These are phyloP conservation scores for Pleurotus sapidus DNA, from an alignment of 768 basidiomycete genomes.

Conservation along the genomic window DNA sequence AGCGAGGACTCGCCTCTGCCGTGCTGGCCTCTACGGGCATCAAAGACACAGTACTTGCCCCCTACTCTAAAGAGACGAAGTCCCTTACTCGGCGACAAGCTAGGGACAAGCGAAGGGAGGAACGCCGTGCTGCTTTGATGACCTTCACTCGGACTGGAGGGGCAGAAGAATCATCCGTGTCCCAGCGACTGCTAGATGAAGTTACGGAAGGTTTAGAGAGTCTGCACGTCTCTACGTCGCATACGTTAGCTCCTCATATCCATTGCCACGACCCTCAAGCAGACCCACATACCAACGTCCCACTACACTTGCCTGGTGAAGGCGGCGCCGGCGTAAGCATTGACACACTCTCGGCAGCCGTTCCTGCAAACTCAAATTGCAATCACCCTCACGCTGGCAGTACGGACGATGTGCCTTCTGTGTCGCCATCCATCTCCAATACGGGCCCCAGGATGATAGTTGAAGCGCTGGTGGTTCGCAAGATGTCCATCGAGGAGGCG, in stretches of 20 bases:
- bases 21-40: slow-evolving; percentile 1
- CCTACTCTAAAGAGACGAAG: slow-evolving; percentile 20
- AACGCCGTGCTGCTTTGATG: slow-evolving; percentile 35
- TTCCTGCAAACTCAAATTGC: not conserved
- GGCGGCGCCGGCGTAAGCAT: slow-evolving; percentile 10
- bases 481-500: slow-evolving; percentile 72
- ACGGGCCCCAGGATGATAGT: slow-evolving; percentile 62
- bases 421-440: not conserved
- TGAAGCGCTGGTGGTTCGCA: slow-evolving; percentile 76
- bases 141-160: slow-evolving; percentile 17
- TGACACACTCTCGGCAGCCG: slow-evolving; percentile 8
- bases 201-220: slow-evolving; percentile 22
- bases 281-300: slow-evolving; percentile 9
- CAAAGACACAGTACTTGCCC: slow-evolving; percentile 11
- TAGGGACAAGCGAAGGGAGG: slow-evolving; percentile 51
- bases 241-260: not conserved
- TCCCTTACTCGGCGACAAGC: slow-evolving; percentile 36
- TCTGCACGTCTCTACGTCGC: slow-evolving; percentile 25
- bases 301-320: slow-evolving; percentile 19
- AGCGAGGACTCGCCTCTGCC: slow-evolving; percentile 19
- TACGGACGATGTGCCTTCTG: not conserved
- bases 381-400: not conserved
- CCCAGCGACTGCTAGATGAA: slow-evolving; percentile 13
- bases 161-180: not conserved
- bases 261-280: too few relatives aligned